Base-by-base conservation (phyloP, 352 stramenopile species). In the Pythium folliculosum region DNA sequence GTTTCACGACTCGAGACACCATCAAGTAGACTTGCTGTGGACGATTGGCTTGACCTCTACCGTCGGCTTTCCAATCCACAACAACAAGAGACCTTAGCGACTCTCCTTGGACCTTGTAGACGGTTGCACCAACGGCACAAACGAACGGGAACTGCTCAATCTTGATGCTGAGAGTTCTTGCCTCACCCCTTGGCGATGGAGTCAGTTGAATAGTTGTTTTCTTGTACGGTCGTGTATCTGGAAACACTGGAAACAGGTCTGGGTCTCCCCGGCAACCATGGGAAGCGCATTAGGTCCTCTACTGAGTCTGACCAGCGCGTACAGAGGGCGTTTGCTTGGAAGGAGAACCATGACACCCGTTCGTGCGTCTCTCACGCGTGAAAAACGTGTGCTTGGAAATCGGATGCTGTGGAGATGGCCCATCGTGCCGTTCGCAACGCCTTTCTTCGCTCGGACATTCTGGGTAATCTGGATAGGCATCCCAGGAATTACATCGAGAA, bases 381-480 rank as follows among this genome's bases (percentile, higher is more conserved):
- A 19, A 27, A 62, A 68, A 5, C 16, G 22, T 17, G 51, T 56
- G 0, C 23, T 40, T 22, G 61, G 38, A 56, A 68, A 68, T 10
- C 50, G 30, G 1, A 68, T 40, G 23, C 37, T 55, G 13, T 67
- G 48, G 0, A 67, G n/a, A 17, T 30, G 22, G 12, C 60, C 60
- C 60, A 67, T 67, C 0, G 60, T 53, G 47, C 61, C 61, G 27
- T 68, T 68, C 1, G 60, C 61, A 32, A 69, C 62, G 45, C 62
- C 62, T 23, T 69, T 69, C 35, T 69, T 55, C 14, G 62, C 63
- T 7, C 62, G 19, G 0, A 69, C 12, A 48, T 69, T 69, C 37
- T 69, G 62, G 1, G 52, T 69, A 16, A 69, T 69, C 17, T 69
- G 63, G 35, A 69, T 69, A 17, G 63, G 63, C 63, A 69, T 69